These are phyloP conservation scores for Nothophoma quercina DNA, from an alignment of 2,329 filamentous ascomycete genomes.

Conservation along the genomic window DNA sequence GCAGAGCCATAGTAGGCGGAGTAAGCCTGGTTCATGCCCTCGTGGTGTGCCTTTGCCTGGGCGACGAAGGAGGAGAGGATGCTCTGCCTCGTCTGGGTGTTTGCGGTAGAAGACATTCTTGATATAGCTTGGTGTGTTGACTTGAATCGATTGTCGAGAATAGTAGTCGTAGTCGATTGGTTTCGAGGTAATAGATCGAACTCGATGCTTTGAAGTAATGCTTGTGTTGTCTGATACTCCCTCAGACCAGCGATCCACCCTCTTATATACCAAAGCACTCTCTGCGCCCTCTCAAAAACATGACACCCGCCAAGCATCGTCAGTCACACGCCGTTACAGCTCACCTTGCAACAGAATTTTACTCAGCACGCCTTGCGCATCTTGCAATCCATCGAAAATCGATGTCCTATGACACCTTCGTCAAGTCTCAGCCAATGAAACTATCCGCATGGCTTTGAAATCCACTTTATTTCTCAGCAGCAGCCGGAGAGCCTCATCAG, in stretches of 20 bases:
- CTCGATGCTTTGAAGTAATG: conserved; percentile 16
- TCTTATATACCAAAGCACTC: conserved; percentile 14
- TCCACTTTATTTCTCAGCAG: conserved; percentile 14
- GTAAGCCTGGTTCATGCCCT: conserved; percentile 39
- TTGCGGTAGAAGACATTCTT: conserved; percentile 22
- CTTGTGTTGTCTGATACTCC: conserved; percentile 13
- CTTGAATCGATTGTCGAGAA: conserved; percentile 2
- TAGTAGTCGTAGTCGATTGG: conserved; percentile 3
- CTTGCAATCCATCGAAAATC: conserved; percentile 14
- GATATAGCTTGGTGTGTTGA: conserved; percentile 4
- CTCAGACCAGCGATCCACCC: conserved; percentile 5
- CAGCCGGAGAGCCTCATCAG: conserved; percentile 14
- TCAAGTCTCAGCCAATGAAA: conserved; percentile 7
- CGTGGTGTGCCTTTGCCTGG: conserved; percentile 43
- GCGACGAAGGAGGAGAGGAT: conserved; percentile 34
- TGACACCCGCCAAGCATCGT: conserved; percentile 20
- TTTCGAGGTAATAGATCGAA: conserved; percentile 6
- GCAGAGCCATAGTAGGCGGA: conserved; percentile 30
- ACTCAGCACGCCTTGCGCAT: conserved; percentile 17
- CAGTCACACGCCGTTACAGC: conserved; percentile 19
- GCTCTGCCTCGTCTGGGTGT: conserved; percentile 31
- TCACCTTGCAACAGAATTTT: conserved; percentile 21
- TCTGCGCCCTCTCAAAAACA: background rate
- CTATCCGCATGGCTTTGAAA: conserved; percentile 1
- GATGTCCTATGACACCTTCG: conserved; percentile 13